A percentile compares a stretch with the other conserved stretches of the same genome.
Conservation (phyloP, 176 grass and related monocot genomes). For the Oryza coarctata region DNA sequence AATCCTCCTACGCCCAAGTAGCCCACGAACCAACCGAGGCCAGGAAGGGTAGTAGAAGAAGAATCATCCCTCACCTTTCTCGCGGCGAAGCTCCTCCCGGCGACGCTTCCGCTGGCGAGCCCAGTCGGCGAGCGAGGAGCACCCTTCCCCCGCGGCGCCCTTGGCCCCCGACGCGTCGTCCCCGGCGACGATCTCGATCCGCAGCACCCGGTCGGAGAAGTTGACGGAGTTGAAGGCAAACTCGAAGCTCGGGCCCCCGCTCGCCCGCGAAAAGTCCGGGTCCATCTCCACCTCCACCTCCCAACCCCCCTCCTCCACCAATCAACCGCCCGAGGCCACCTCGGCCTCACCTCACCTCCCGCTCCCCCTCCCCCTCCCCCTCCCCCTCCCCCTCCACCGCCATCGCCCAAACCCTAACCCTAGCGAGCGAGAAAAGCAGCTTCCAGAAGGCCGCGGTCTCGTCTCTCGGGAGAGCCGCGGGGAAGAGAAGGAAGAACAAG, state of each 20-base stretch:
- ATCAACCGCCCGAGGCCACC: neutral
- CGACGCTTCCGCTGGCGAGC: constrained; percentile 66
- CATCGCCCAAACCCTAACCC: constrained; percentile 10
- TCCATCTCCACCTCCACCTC: constrained; percentile 47
- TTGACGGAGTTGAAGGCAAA: constrained; percentile 93
- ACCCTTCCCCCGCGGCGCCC: constrained; percentile 47
- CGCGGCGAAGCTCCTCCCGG: constrained; percentile 60
- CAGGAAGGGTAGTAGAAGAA: neutral
- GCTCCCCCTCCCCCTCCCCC: neutral
- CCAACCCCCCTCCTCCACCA: neutral
- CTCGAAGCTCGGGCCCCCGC: constrained; percentile 65
- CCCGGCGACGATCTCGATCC: constrained; percentile 79
- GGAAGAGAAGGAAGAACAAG: neutral
- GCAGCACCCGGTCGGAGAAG: constrained; percentile 88
- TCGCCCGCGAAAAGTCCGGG: constrained; percentile 72
- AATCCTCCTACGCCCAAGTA: too few relatives aligned
- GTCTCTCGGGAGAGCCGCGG: neutral
- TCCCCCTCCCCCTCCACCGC: neutral
- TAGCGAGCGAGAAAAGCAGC: neutral
- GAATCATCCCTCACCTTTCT: constrained; percentile 48
- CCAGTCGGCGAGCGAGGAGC: constrained; percentile 67
- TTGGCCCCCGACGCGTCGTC: constrained; percentile 52
- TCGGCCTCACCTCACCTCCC: neutral
- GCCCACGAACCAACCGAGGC: neutral
- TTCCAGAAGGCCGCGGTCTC: neutral